A percentile compares a stretch with the other conserved stretches of the same genome.
Conservation (phyloP, 148 eudicot species). For the Drosera capensis region DNA sequence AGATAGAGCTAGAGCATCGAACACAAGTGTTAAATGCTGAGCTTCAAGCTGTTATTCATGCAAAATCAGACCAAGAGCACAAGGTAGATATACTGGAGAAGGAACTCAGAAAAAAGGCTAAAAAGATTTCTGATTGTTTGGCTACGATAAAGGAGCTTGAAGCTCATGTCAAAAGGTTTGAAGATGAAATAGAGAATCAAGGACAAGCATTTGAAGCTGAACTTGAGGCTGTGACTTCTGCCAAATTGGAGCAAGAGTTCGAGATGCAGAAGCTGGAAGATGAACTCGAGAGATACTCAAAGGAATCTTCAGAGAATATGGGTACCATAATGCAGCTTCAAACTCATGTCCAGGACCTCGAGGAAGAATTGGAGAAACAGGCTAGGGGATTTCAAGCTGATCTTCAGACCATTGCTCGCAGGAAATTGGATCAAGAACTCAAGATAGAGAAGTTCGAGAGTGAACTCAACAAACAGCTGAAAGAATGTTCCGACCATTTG, state of each 20-base stretch:
- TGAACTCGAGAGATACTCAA: conserved; percentile 33
- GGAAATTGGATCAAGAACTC: conserved; percentile 71
- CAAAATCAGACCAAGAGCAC: conserved; percentile 13
- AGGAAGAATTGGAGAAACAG: conserved; percentile 64
- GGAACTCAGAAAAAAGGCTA: conserved; percentile 14
- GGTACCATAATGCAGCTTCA: conserved; percentile 41
- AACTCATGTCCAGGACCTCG: conserved; percentile 39
- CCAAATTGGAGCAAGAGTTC: conserved; percentile 42
- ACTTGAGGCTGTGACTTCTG: conserved; percentile 17
- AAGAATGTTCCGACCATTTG: conserved; percentile 32
- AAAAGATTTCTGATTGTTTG: conserved; percentile 15
- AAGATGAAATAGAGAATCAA: conserved; percentile 19
- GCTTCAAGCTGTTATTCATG: conserved; percentile 8
- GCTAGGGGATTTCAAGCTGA: conserved; percentile 73
- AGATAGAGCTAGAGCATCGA: conserved; percentile 15
- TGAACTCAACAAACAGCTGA: conserved; percentile 32
- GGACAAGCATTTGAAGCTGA: conserved; percentile 18
- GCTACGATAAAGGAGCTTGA: conserved; percentile 19
- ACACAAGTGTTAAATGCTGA: conserved; percentile 10
- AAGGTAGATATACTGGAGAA: conserved; percentile 13
- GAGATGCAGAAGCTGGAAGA: conserved; percentile 43
- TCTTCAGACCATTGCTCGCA: conserved; percentile 42
- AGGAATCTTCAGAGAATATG: conserved; percentile 33
- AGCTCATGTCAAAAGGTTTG: conserved; percentile 11
- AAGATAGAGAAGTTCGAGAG: conserved; percentile 41